These are phyloP conservation scores for Corymbia maculata DNA, from an alignment of 345 rosid species.

Conservation along the genomic window DNA sequence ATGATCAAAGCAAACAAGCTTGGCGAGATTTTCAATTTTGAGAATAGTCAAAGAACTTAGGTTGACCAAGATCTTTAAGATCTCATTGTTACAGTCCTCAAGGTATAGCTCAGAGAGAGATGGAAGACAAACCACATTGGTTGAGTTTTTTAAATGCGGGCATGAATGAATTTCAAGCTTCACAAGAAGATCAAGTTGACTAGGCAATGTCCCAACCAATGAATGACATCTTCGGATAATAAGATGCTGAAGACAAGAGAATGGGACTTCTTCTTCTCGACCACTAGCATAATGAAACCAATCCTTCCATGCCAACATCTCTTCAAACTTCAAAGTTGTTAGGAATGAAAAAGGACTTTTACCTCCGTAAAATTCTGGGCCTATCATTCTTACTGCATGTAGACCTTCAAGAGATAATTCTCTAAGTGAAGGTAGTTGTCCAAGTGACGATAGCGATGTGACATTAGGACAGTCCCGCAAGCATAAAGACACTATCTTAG, in stretches of 20 bases:
- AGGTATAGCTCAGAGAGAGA: fast-evolving
- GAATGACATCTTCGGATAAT: fast-evolving
- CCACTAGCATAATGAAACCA: fast-evolving
- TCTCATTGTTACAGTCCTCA: fast-evolving
- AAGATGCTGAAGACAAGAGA: neutral
- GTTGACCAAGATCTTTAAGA: fast-evolving
- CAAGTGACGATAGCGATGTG: fast-evolving
- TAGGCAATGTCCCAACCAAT: fast-evolving
- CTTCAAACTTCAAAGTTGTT: neutral
- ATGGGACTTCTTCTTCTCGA: fast-evolving
- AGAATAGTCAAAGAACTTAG: neutral
- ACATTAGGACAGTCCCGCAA: fast-evolving
- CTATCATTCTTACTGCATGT: fast-evolving
- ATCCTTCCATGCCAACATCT: neutral
- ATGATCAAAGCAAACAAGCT: neutral
- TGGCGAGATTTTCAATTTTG: fast-evolving
- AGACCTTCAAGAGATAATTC: neutral
- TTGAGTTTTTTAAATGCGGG: neutral
- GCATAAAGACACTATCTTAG: fast-evolving
- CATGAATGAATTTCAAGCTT: fast-evolving
- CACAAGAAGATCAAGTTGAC: fast-evolving
- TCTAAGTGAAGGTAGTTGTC: neutral
- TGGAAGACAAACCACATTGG: fast-evolving
- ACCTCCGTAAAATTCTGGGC: neutral
- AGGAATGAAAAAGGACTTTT: neutral